Percentiles rank a stretch among this genome's conserved stretches.
phyloP scores from a whole-genome alignment of 495 filamentous ascomycete species.

The Penicillium fimorum region DNA sequence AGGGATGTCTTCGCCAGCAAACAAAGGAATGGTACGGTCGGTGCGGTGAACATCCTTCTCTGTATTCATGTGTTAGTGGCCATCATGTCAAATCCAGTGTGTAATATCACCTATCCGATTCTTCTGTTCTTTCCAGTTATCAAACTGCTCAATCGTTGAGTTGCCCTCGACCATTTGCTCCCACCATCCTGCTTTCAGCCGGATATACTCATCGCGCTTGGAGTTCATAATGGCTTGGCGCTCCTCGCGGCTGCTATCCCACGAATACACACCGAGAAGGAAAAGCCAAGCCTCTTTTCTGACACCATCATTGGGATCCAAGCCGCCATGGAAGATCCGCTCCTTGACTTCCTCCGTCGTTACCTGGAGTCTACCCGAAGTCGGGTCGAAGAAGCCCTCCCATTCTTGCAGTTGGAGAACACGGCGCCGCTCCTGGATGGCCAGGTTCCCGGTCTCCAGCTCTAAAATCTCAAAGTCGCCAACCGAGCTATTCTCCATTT shows the following conservation, averaged over 20 bases:
- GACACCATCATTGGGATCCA: constrained; percentile 85
- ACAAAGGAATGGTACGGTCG: constrained; percentile 87
- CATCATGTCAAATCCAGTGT: background rate
- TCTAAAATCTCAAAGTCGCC: constrained; percentile 96
- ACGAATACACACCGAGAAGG: constrained; percentile 84
- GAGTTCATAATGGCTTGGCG: constrained; percentile 77
- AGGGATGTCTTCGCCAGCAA: constrained; percentile 95
- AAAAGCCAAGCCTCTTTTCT: constrained; percentile 97
- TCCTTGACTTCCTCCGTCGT: constrained; percentile 93
- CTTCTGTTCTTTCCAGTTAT: constrained; percentile 96
- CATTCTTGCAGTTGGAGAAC: constrained; percentile 80
- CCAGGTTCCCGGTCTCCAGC: constrained; percentile 67
- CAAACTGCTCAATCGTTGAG: constrained; percentile 70
- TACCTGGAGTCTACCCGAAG: constrained; percentile 68
- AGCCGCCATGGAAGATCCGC: constrained; percentile 89
- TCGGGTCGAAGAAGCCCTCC: constrained; percentile 76
- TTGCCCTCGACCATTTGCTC: constrained; percentile 82
- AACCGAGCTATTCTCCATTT: constrained; percentile 89
- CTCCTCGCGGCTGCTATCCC: constrained; percentile 82
- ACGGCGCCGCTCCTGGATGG: constrained; percentile 69
- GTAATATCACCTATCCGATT: constrained; percentile 77
- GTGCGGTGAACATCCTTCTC: constrained; percentile 98
- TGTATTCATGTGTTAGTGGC: constrained; percentile 37
- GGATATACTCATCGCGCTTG: constrained; percentile 87
- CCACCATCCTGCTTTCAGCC: constrained; percentile 95